Evolutionary conservation across 1,284 basidiomycete species (phyloP).

Genomic region (Stygiomarasmius scandens): DNA sequence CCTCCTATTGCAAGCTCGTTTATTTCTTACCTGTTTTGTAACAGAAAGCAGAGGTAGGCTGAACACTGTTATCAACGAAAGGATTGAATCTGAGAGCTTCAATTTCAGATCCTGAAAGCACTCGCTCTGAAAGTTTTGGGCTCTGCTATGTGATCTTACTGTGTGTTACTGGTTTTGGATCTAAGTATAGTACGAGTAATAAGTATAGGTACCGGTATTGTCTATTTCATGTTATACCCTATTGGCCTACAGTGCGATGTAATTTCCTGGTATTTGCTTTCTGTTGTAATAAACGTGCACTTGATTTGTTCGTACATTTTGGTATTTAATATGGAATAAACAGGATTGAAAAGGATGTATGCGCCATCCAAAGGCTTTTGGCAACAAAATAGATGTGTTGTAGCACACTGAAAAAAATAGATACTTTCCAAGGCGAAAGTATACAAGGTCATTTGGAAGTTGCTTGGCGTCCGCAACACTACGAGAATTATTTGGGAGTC

Average conservation of each 20-base stretch:
- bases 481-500: too few relatives aligned
- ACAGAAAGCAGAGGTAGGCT: slow-evolving; percentile 77
- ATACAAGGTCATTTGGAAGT: too few relatives aligned
- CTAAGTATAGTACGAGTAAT: slow-evolving; percentile 12
- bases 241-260: not conserved
- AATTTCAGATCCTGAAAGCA: slow-evolving; percentile 77
- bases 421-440: too few relatives aligned
- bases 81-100: slow-evolving; percentile 24
- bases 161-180: too few relatives aligned
- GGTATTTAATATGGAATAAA: not conserved
- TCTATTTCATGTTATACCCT: not conserved
- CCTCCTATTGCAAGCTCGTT: too few relatives aligned
- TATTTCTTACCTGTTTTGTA: too few relatives aligned
- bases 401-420: too few relatives aligned
- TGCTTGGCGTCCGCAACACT: too few relatives aligned
- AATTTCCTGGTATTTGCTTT: not conserved
- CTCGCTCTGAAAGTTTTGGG: slow-evolving; percentile 91
- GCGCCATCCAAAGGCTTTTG: too few relatives aligned
- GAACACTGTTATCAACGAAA: slow-evolving; percentile 11
- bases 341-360: not conserved
- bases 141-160: slow-evolving; percentile 43
- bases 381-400: too few relatives aligned
- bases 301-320: not conserved
- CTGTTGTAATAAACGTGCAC: not conserved
- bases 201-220: not conserved